Percentiles rank a stretch among this genome's conserved stretches.
Conservation (phyloP, 2,329 filamentous ascomycete genomes). For the Sporothrix mexicana region DNA sequence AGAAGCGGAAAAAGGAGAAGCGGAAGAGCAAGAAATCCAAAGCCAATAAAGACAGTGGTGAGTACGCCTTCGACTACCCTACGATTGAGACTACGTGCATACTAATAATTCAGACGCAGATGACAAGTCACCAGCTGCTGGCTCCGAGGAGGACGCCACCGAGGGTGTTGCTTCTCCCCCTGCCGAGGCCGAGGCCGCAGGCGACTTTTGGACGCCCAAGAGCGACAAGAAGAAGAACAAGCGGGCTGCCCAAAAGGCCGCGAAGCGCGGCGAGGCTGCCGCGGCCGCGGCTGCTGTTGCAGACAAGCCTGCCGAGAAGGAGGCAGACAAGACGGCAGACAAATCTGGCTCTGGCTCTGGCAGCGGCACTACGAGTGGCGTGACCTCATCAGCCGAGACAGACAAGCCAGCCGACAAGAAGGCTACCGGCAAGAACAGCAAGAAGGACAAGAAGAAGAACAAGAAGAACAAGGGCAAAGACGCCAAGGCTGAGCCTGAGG, state of each 20-base stretch:
- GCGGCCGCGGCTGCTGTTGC: slow-evolving; percentile 7
- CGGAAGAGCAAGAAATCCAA: slow-evolving; percentile 25
- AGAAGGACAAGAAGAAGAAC: slow-evolving; percentile 35
- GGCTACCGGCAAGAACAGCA: slow-evolving; percentile 39
- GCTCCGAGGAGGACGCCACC: slow-evolving; percentile 21
- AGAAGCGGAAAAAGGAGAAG: slow-evolving; percentile 29
- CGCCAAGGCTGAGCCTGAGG: not conserved
- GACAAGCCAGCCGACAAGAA: slow-evolving; percentile 26
- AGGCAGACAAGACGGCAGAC: not conserved
- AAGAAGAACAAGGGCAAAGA: slow-evolving; percentile 32
- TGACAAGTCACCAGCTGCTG: slow-evolving; percentile 15
- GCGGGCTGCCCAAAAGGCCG: slow-evolving; percentile 34
- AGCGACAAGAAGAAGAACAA: slow-evolving; percentile 36
- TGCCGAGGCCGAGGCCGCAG: not conserved
- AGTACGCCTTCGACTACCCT: not conserved
- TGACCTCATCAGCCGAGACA: slow-evolving; percentile 16
- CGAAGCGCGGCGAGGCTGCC: slow-evolving; percentile 6
- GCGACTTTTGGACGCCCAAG: slow-evolving; percentile 4
- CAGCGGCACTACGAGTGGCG: slow-evolving; percentile 10
- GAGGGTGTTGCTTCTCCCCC: not conserved
- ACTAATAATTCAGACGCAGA: not conserved
- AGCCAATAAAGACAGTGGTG: slow-evolving; percentile 14
- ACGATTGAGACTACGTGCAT: not conserved
- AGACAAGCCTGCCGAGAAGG: not conserved
- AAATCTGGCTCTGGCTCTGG: not conserved